Conservation (phyloP, 2,329 filamentous ascomycete genomes). For the Cladophialophora yegresii region DNA sequence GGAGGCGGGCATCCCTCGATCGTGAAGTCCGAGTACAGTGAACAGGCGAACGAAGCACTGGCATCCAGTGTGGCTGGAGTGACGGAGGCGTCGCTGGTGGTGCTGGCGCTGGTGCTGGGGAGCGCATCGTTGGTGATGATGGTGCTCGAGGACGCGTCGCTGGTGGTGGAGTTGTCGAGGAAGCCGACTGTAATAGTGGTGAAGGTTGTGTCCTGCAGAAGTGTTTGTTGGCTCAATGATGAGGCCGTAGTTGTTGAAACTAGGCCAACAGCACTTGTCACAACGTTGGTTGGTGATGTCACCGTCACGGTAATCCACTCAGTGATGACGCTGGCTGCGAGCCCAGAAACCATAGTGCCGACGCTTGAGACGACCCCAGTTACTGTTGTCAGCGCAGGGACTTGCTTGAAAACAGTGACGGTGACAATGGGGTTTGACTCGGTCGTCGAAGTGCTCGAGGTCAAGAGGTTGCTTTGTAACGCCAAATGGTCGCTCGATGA, state of each 20-base stretch:
- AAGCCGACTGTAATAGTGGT: slow-evolving; percentile 13
- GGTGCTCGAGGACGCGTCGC: too few species aligned
- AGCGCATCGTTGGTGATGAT: too few species aligned
- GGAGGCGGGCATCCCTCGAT: slow-evolving; percentile 16
- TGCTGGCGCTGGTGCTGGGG: slow-evolving; percentile 1
- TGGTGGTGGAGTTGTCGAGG: background rate
- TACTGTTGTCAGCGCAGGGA: background rate
- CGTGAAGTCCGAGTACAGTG: slow-evolving; percentile 10
- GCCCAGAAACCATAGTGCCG: background rate
- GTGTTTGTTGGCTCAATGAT: background rate
- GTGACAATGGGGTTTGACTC: background rate
- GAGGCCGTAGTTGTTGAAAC: background rate
- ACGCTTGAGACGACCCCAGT: background rate
- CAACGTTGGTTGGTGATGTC: slow-evolving; percentile 1
- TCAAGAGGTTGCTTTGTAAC: background rate
- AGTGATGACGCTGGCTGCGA: slow-evolving; percentile 15
- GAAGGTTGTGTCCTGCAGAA: slow-evolving; percentile 3
- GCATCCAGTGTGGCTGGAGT: slow-evolving; percentile 10
- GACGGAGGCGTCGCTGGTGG: background rate
- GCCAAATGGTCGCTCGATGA: background rate
- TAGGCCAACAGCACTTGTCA: background rate
- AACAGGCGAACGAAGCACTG: slow-evolving; percentile 12
- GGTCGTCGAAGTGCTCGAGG: background rate
- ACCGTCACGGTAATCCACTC: slow-evolving; percentile 27
- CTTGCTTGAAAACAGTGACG: background rate